Conservation (phyloP, 306 rosid genomes). For the Coriaria nepalensis region DNA sequence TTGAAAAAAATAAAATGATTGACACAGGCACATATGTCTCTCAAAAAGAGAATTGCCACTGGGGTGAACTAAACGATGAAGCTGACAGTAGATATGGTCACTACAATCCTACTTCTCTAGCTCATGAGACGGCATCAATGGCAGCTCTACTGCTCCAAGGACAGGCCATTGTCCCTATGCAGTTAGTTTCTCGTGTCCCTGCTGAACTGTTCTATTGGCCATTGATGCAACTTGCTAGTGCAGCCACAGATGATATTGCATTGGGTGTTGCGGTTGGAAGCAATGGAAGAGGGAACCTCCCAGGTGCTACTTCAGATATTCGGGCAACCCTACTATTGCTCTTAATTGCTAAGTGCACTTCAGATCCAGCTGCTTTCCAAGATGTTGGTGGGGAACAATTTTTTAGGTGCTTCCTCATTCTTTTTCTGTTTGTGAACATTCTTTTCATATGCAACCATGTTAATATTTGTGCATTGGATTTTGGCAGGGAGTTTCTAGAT, state of each 20-base stretch:
- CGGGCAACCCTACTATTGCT: constrained; percentile 85
- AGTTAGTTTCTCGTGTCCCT: constrained; percentile 85
- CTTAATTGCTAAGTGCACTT: constrained; percentile 90
- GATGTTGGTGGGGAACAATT: constrained; percentile 80
- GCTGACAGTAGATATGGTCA: constrained; percentile 35
- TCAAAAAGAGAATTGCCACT: constrained; percentile 25
- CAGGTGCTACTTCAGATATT: constrained; percentile 93
- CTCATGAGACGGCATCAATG: constrained; percentile 63
- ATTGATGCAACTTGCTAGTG: constrained; percentile 90
- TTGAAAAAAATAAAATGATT: constrained; percentile 25
- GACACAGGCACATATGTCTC: constrained; percentile 21
- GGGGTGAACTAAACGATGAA: constrained; percentile 44
- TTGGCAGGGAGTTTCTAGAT: constrained; percentile 79
- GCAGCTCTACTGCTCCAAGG: constrained; percentile 78
- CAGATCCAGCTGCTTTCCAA: constrained; percentile 72
- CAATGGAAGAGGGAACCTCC: constrained; percentile 94
- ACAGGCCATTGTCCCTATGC: constrained; percentile 87
- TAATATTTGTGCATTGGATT: constrained; percentile 7
- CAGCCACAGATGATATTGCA: constrained; percentile 88
- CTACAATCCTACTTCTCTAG: constrained; percentile 34
- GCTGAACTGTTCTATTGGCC: constrained; percentile 93
- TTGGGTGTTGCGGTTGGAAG: constrained; percentile 97
- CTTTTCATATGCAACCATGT: constrained; percentile 8
- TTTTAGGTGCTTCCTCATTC: constrained; percentile 59
- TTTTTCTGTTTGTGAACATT: constrained; percentile 3